phyloP scores from a whole-genome alignment of 495 filamentous ascomycete genomes.

The Cercophora sp. region DNA sequence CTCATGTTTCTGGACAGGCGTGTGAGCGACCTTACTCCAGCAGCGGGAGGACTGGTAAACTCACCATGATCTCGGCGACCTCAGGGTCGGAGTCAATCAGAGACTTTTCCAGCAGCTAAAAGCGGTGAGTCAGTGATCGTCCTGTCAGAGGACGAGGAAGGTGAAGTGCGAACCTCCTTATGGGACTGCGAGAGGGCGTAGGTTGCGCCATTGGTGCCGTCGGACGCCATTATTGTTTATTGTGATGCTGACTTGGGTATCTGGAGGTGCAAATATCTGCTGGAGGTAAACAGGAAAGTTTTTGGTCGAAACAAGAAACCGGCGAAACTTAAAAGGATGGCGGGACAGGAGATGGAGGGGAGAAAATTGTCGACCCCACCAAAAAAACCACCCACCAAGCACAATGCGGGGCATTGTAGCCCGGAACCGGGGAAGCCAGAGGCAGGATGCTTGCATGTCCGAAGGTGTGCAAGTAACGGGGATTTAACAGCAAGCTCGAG shows the following conservation, averaged over 20 bases:
- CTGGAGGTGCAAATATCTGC: background rate
- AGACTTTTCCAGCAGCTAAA: slow-evolving; percentile 83
- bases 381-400: no score
- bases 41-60: slow-evolving; percentile 18
- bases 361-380: no score
- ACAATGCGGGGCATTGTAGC: no score
- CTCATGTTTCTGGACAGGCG: slow-evolving; percentile 68
- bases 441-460: no score
- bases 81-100: slow-evolving; percentile 84
- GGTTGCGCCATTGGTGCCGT: slow-evolving; percentile 35
- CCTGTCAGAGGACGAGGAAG: slow-evolving; percentile 6
- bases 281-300: background rate
- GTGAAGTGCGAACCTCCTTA: slow-evolving; percentile 64
- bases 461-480: no score
- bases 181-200: slow-evolving; percentile 89
- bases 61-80: slow-evolving; percentile 90
- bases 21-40: background rate
- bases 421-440: no score
- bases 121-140: slow-evolving; percentile 46
- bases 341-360: no score
- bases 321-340: no score
- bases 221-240: slow-evolving; percentile 35
- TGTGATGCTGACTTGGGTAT: slow-evolving; percentile 7
- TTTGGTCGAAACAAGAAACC: background rate
- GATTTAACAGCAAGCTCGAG: no score